These are phyloP conservation scores for Fraxinus excelsior DNA, from an alignment of 257 asterid genomes.

Conservation along the genomic window DNA sequence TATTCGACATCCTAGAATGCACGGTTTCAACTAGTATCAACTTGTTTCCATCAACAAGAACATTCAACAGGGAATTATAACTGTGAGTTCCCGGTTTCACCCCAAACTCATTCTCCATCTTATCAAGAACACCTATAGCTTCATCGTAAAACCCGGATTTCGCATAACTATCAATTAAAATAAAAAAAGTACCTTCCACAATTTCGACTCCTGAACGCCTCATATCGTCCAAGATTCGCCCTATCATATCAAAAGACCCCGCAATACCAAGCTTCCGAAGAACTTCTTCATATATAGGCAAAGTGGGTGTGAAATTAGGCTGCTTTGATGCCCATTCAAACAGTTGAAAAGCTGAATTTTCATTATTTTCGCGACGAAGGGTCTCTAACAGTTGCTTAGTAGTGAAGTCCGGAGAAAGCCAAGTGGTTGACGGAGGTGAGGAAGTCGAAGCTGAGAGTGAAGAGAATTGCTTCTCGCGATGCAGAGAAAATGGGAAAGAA, in stretches of 20 bases:
- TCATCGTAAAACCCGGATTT: slow-evolving; percentile 65
- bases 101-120: slow-evolving; percentile 66
- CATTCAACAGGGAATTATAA: slow-evolving; percentile 71
- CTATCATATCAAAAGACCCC: slow-evolving; percentile 66
- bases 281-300: slow-evolving; percentile 66
- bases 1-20: slow-evolving; percentile 68
- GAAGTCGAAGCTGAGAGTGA: slow-evolving; percentile 42
- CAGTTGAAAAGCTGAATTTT: slow-evolving; percentile 56
- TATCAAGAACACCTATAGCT: slow-evolving; percentile 62
- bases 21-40: slow-evolving; percentile 70
- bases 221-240: slow-evolving; percentile 58
- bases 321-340: slow-evolving; percentile 75
- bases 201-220: slow-evolving; percentile 47
- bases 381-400: slow-evolving; percentile 63
- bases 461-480: slow-evolving; percentile 21
- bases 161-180: slow-evolving; percentile 66
- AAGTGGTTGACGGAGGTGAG: slow-evolving; percentile 30
- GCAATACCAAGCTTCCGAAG: slow-evolving; percentile 62
- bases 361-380: slow-evolving; percentile 65
- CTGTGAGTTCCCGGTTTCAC: slow-evolving; percentile 60
- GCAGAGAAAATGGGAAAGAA: slow-evolving; percentile 23
- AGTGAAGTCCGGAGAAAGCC: slow-evolving; percentile 61
- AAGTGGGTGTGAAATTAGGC: slow-evolving; percentile 64
- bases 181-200: slow-evolving; percentile 62
- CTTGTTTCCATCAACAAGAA: slow-evolving; percentile 82